These are phyloP conservation scores for Axilococcus clingmanii DNA, from an alignment of 139 green algal genomes.

Conservation along the genomic window DNA sequence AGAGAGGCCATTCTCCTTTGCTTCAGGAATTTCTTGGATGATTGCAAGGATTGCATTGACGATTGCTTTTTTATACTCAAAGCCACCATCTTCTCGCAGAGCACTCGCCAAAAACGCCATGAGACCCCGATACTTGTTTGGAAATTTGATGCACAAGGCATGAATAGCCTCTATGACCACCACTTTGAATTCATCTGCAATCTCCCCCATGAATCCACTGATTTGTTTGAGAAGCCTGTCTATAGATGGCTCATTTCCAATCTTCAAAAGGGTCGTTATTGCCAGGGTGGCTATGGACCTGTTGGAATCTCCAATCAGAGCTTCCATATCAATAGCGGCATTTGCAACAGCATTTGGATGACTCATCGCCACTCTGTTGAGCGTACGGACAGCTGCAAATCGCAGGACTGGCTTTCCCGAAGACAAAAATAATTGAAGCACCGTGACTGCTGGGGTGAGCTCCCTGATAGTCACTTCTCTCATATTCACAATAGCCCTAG, in stretches of 20 bases:
- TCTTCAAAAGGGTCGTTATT: slow-evolving; percentile 99
- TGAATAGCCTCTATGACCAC: slow-evolving; percentile 96
- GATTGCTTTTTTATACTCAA: slow-evolving; percentile 98
- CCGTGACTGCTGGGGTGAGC: slow-evolving; percentile 90
- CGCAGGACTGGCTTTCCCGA: slow-evolving; percentile 93
- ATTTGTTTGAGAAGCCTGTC: slow-evolving; percentile 99
- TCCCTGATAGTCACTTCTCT: slow-evolving; percentile 80
- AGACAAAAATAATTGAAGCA: slow-evolving; percentile 96
- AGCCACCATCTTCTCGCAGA: slow-evolving; percentile 85
- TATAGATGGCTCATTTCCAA: slow-evolving; percentile 89
- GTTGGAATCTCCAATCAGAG: slow-evolving; percentile 87
- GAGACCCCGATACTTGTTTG: slow-evolving; percentile 85
- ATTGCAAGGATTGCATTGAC: slow-evolving; percentile 89
- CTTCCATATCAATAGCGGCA: slow-evolving; percentile 99
- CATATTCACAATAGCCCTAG: slow-evolving; percentile 88
- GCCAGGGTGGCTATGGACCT: slow-evolving; percentile 94
- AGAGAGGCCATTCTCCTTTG: slow-evolving; percentile 88
- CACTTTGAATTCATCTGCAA: slow-evolving; percentile 99
- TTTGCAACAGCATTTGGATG: slow-evolving; percentile 87
- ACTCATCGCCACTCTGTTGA: slow-evolving; percentile 94
- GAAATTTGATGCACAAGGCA: slow-evolving; percentile 96
- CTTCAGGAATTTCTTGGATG: slow-evolving; percentile 90
- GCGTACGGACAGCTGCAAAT: slow-evolving; percentile 82
- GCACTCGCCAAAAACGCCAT: slow-evolving; percentile 93
- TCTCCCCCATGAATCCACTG: slow-evolving; percentile 94